Conservation (phyloP, 306 rosid species). For the Pueraria montana region DNA sequence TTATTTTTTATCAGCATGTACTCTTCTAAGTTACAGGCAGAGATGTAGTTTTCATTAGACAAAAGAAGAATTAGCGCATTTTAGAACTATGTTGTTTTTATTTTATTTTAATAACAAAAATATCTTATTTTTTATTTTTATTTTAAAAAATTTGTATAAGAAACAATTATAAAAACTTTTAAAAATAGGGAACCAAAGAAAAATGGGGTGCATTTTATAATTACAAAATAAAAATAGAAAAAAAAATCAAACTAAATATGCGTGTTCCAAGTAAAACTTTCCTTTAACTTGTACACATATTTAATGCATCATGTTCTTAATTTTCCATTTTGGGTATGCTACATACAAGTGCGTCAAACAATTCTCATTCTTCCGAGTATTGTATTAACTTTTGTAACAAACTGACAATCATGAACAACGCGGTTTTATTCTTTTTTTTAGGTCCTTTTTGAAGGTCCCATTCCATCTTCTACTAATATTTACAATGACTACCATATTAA, state of each 20-base stretch:
- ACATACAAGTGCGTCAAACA: conserved; percentile 13
- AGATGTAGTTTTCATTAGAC: conserved; percentile 2
- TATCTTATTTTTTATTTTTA: not conserved
- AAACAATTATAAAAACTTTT: not conserved
- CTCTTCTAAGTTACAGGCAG: not conserved
- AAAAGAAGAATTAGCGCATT: not conserved
- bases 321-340: conserved; percentile 31
- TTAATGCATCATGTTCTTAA: conserved; percentile 35
- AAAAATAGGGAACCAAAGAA: not conserved
- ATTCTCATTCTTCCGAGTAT: conserved; percentile 20
- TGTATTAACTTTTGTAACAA: conserved; percentile 36
- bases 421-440: conserved; percentile 28
- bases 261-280: not conserved
- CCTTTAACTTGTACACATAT: not conserved
- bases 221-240: too few species aligned
- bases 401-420: conserved; percentile 37
- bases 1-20: too few species aligned
- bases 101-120: not conserved
- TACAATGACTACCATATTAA: not conserved
- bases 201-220: not conserved
- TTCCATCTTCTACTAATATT: too few species aligned
- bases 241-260: not conserved
- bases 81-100: not conserved
- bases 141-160: not conserved
- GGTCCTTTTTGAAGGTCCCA: not conserved